A percentile compares a stretch with the other conserved stretches of the same genome.
Conservation (phyloP, 306 rosid species). For the Rosa multiflora region DNA sequence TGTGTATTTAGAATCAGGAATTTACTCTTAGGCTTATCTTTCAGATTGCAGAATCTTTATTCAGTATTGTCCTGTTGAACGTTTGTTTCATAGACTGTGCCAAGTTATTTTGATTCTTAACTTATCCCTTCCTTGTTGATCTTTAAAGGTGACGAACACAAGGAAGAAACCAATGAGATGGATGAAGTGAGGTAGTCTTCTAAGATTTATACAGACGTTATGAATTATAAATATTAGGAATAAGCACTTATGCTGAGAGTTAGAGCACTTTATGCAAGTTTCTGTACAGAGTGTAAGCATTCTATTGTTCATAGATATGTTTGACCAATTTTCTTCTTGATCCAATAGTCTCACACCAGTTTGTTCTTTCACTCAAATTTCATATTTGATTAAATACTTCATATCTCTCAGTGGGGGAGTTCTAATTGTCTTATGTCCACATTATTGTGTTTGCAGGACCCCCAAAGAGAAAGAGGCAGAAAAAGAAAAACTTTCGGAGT, state of each 20-base stretch:
- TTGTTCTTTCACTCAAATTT: neutral
- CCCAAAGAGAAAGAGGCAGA: slow-evolving; percentile 36
- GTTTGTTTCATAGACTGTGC: neutral
- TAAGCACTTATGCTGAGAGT: neutral
- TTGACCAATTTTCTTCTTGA: neutral
- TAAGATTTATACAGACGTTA: slow-evolving; percentile 11
- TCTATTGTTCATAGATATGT: neutral
- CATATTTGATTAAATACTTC: neutral
- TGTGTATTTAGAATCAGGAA: neutral
- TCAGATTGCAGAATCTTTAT: neutral
- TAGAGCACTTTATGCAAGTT: slow-evolving; percentile 9
- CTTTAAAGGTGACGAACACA: slow-evolving; percentile 46
- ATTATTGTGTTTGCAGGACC: slow-evolving; percentile 36
- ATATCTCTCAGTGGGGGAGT: neutral
- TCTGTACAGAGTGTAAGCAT: neutral
- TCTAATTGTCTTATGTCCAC: neutral
- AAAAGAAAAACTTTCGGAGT: slow-evolving; percentile 45
- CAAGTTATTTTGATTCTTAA: slow-evolving; percentile 5
- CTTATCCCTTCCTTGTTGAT: slow-evolving; percentile 7
- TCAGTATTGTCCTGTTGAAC: neutral
- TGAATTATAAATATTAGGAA: slow-evolving; percentile 5
- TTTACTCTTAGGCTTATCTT: neutral
- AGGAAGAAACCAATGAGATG: slow-evolving; percentile 41
- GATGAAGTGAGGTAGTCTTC: slow-evolving; percentile 50
- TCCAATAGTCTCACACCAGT: neutral